Percentiles rank a stretch among this genome's conserved stretches.
phyloP scores from a whole-genome alignment of 352 stramenopile species.

The Elongisporangium prolatum region DNA sequence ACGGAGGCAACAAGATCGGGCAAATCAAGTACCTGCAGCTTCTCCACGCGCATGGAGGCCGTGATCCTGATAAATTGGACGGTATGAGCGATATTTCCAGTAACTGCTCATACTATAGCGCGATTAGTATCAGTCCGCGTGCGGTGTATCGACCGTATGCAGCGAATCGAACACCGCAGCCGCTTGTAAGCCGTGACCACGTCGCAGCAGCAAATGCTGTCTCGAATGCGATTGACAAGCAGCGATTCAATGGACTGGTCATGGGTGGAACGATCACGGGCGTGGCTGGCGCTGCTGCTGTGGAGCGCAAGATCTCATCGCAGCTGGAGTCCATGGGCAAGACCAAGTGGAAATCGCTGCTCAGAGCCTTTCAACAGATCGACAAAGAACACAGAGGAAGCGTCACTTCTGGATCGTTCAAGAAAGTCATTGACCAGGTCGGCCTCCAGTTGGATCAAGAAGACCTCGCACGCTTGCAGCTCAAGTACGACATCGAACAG shows the following conservation, averaged over 20 bases:
- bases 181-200: constrained; percentile 29
- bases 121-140: constrained; percentile 59
- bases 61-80: constrained; percentile 59
- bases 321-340: constrained; percentile 44
- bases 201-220: constrained; percentile 37
- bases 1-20: constrained; percentile 25
- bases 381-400: constrained; percentile 50
- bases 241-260: constrained; percentile 4
- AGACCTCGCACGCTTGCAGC: constrained; percentile 55
- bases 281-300: constrained; percentile 25
- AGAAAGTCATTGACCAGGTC: constrained; percentile 58
- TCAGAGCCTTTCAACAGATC: constrained; percentile 53
- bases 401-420: constrained; percentile 38
- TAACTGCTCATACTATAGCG: constrained; percentile 77
- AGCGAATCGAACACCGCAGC: constrained; percentile 8
- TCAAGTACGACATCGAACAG: constrained; percentile 77
- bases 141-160: constrained; percentile 22
- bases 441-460: constrained; percentile 51
- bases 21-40: constrained; percentile 61
- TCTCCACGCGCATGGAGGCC: constrained; percentile 52
- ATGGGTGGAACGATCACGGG: constrained; percentile 6
- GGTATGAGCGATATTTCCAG: constrained; percentile 64
- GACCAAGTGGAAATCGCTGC: constrained; percentile 52
- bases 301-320: constrained; percentile 61
- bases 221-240: constrained; percentile 40